Evolutionary conservation across 345 rosid genomes (phyloP), one percentile per base, ranked within the genome.

Genomic region (Mercurialis annua): DNA sequence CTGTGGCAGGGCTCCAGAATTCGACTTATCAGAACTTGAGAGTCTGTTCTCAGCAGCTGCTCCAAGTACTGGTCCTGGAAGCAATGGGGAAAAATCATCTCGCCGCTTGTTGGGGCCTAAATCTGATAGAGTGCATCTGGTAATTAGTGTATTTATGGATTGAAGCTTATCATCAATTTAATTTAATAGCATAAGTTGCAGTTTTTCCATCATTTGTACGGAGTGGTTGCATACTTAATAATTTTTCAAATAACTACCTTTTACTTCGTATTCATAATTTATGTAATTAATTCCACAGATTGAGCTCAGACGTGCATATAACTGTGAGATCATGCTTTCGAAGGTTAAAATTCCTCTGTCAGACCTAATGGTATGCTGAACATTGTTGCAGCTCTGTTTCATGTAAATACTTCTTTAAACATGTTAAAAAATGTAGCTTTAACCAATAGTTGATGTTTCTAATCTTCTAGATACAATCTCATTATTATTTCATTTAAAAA

Each of bases 291-390:
- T 76, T 69, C 76, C 81, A 81, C 87, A 88, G 94, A 81, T 88
- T 81, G 94, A 88, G 61, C 91, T 88, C 65, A 78, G 94, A 72
- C 79, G 91, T 73, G 94, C 94, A 57, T 83, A 88, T 79, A 88
- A 88, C 72, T 88, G 94, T 77, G 94, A 88, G 79, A 88, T 88
- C 76, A 88, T 88, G 94, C 91, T 88, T 71, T 73, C 94, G 30
- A 90, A 88, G 77, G 87, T 90, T 67, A 90, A 90, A 85, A 81
- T 86, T 72, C 87, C 94, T 70, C 73, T 88, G 73, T 82, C 87
- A 72, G 87, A 88, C 49, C 76, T 88, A 72, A 83, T 80, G 94
- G 97, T 90, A 79, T 78, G 88, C 60, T 53, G 36, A 65, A 54
- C 27, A 36, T 30, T 74, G 10, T 57, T 48, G 47, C 62, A 29